phyloP scores from a whole-genome alignment of 805 yeast genomes.

The Nakazawaea populi region DNA sequence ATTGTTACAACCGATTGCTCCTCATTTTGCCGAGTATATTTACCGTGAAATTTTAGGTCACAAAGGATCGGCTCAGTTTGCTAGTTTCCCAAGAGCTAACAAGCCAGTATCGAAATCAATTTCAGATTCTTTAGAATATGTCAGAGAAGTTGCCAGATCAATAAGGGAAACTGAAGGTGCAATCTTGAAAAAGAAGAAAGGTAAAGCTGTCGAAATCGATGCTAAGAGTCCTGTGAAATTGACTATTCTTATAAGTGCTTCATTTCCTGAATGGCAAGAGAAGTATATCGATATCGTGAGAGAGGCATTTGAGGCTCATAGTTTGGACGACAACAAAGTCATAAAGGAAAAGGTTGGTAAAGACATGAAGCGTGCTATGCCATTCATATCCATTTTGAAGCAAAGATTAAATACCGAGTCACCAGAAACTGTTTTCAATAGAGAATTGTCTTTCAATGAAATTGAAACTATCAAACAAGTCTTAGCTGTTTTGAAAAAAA shows the following conservation, averaged over 20 bases:
- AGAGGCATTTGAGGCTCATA: conserved; percentile 59
- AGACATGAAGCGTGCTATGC: conserved; percentile 98
- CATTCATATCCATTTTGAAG: conserved; percentile 83
- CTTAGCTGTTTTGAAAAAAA: conserved; percentile 49
- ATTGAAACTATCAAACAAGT: conserved; percentile 54
- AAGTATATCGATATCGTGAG: conserved; percentile 63
- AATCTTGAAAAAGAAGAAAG: conserved; percentile 80
- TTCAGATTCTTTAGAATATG: conserved; percentile 69
- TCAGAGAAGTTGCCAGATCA: conserved; percentile 71
- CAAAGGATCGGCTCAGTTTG: conserved; percentile 60
- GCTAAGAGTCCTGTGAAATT: conserved; percentile 65
- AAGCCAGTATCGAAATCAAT: conserved; percentile 57
- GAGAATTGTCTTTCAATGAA: conserved; percentile 84
- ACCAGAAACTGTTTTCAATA: conserved; percentile 78
- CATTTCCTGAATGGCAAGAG: conserved; percentile 74
- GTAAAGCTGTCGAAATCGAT: conserved; percentile 73
- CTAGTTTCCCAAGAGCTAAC: conserved; percentile 74
- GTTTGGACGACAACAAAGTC: conserved; percentile 58
- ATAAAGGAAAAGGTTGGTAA: conserved; percentile 66
- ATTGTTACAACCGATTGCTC: conserved; percentile 86
- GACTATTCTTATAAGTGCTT: conserved; percentile 64
- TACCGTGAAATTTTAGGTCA: conserved; percentile 78
- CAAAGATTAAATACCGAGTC: conserved; percentile 67
- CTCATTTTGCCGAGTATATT: conserved; percentile 89
- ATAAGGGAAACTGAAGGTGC: conserved; percentile 93